Evolutionary conservation across 345 rosid species (phyloP).

Genomic region (Camelina neglecta): DNA sequence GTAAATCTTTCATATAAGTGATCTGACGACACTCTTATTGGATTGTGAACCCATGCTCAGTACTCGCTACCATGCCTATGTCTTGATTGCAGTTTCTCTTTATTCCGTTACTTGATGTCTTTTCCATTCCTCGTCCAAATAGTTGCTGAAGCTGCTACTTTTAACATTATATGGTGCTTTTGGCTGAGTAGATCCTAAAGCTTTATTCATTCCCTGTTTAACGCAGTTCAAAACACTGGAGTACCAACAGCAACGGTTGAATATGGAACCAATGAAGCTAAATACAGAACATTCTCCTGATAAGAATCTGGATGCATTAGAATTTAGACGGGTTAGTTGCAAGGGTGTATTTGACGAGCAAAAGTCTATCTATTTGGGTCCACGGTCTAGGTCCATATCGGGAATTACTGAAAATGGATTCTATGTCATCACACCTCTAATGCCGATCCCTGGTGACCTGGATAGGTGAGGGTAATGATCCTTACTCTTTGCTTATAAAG

Average conservation of each 20-base stretch:
- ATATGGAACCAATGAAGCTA: constrained; percentile 74
- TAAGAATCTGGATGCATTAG: constrained; percentile 57
- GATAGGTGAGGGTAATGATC: constrained; percentile 65
- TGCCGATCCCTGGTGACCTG: constrained; percentile 63
- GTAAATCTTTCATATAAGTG: neutral
- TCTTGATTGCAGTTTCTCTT: constrained; percentile 9
- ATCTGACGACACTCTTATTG: neutral
- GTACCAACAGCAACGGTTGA: constrained; percentile 66
- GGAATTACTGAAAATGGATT: constrained; percentile 95
- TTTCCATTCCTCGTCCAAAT: neutral
- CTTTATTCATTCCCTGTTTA: constrained; percentile 8
- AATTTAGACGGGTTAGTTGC: constrained; percentile 77
- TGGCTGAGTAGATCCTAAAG: neutral
- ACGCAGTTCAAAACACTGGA: constrained; percentile 78
- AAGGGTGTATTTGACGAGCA: constrained; percentile 75
- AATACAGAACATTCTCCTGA: constrained; percentile 50
- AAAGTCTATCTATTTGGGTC: constrained; percentile 80
- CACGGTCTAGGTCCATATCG: constrained; percentile 91
- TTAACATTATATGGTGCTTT: neutral
- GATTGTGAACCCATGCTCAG: constrained; percentile 1
- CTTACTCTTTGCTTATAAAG: constrained; percentile 25
- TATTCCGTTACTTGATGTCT: neutral
- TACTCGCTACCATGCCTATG: constrained; percentile 1
- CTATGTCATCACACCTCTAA: constrained; percentile 75
- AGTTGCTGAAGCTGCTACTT: constrained; percentile 24